phyloP scores from a whole-genome alignment of 2,329 filamentous ascomycete species.

The Didymosphaeria variabile region DNA sequence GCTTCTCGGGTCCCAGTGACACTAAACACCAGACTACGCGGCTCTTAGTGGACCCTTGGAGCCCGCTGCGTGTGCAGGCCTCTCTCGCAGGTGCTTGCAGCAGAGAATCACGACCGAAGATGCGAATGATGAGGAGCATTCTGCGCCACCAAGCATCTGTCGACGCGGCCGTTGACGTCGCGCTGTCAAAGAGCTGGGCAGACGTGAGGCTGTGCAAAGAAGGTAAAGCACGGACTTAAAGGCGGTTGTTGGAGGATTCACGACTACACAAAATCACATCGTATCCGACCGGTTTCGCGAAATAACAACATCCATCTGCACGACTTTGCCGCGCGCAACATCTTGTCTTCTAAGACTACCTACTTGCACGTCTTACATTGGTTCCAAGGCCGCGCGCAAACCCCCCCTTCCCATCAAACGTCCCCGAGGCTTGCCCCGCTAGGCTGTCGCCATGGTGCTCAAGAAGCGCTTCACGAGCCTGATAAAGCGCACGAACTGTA shows the following conservation, averaged over 20 bases:
- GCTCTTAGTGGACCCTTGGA: slow-evolving; percentile 6
- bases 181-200: slow-evolving; percentile 7
- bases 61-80: not conserved
- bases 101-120: not conserved
- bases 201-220: slow-evolving; percentile 8
- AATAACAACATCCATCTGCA: slow-evolving; percentile 9
- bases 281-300: slow-evolving; percentile 12
- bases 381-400: not conserved
- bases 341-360: not conserved
- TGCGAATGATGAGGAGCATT: not conserved
- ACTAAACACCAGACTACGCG: not conserved
- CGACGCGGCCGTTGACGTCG: slow-evolving; percentile 22
- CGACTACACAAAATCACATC: not conserved
- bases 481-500: slow-evolving; percentile 30
- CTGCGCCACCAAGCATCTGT: slow-evolving; percentile 15
- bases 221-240: slow-evolving; percentile 9
- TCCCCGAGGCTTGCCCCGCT: slow-evolving; percentile 9
- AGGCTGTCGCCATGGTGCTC: slow-evolving; percentile 45
- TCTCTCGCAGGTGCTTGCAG: not conserved
- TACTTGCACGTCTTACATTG: not conserved
- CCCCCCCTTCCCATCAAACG: slow-evolving; percentile 1
- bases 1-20: not conserved
- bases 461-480: slow-evolving; percentile 50
- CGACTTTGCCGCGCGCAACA: not conserved
- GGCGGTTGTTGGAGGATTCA: not conserved